Evolutionary conservation across 768 basidiomycete genomes (phyloP), one percentile per base, ranked within the genome.

Genomic region (Paxillus ammoniavirescens): DNA sequence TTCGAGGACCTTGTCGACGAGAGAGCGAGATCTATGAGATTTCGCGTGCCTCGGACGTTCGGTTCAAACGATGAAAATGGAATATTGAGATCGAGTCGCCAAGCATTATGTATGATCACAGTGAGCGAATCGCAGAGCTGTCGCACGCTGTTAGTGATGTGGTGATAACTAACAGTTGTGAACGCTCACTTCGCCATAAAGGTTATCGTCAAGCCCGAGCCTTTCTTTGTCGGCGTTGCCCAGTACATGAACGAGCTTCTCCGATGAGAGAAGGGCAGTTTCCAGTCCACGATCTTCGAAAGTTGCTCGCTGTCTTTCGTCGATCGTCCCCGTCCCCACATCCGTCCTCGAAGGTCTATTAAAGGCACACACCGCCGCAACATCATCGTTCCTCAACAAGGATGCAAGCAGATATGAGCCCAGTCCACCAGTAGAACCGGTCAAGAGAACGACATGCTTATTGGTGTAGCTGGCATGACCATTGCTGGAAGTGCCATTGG

Each of bases 31-130:
- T 50, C 55, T 5, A 57, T 53, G 45, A 56, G 42, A 17, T 47
- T 76, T 28, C 77, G 70, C 4, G 75, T 77, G 23, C 77, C 77
- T 17, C 63, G 66, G 33, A 84, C 66, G 57, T 80, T 76, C 4
- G 73, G 56, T 53, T 82, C 80, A 49, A 82, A 83, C 3, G 80
- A 81, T 0, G 72, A 65, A 30, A 82, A 62, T 10, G 73, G 70
- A 1, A 81, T 70, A 50, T 79, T 79, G 65, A 83, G 79, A 61
- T 82, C 77, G 23, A 82, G 65, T 1, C 67, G 68, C 81, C 80
- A 81, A 8, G 78, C 77, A 43, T 72, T 75, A 49, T 80, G 77
- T 10, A 79, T 70, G 53, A 80, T 72, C 13, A 56, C 50, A 0
- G 68, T 76, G 6, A 74, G 61, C 6, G 59, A 61, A 17, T 59